Conservation (phyloP, 2,329 filamentous ascomycete genomes). For the Dothideomycetes sp. region DNA sequence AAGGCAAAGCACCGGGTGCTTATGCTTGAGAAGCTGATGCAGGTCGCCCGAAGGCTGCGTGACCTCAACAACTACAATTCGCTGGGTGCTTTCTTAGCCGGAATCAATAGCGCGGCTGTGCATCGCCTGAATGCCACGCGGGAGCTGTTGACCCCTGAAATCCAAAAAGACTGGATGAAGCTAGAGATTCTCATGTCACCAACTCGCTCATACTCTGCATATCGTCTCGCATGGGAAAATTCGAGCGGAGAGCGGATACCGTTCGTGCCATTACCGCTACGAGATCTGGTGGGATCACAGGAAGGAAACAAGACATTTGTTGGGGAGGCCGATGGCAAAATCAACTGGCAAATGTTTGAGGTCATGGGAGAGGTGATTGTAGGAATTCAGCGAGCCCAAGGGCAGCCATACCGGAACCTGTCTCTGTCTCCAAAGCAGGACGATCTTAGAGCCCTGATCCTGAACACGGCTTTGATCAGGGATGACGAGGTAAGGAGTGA, state of each 20-base stretch:
- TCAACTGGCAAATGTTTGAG: conserved; percentile 99
- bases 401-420: conserved; percentile 52
- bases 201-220: conserved; percentile 85
- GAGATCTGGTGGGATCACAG: conserved; percentile 84
- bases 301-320: conserved; percentile 88
- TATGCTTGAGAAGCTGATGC: conserved; percentile 94
- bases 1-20: conserved; percentile 90
- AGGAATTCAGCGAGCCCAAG: conserved; percentile 84
- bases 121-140: conserved; percentile 73
- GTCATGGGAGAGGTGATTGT: conserved; percentile 86
- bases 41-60: conserved; percentile 69
- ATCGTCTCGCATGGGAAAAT: conserved; percentile 96
- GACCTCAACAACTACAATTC: conserved; percentile 96
- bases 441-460: conserved; percentile 59
- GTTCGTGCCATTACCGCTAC: conserved; percentile 78
- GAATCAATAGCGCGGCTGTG: conserved; percentile 79
- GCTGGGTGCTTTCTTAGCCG: conserved; percentile 84
- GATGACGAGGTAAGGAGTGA: conserved; percentile 71
- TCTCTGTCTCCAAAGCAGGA: conserved; percentile 46
- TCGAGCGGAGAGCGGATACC: conserved; percentile 82
- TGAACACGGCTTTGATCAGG: conserved; percentile 70
- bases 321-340: conserved; percentile 43
- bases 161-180: conserved; percentile 76
- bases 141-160: conserved; percentile 58
- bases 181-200: conserved; percentile 87